A percentile compares a stretch with the other conserved stretches of the same genome.
Evolutionary conservation across 768 basidiomycete genomes (phyloP).

Genomic region (Termitomyces sp.): DNA sequence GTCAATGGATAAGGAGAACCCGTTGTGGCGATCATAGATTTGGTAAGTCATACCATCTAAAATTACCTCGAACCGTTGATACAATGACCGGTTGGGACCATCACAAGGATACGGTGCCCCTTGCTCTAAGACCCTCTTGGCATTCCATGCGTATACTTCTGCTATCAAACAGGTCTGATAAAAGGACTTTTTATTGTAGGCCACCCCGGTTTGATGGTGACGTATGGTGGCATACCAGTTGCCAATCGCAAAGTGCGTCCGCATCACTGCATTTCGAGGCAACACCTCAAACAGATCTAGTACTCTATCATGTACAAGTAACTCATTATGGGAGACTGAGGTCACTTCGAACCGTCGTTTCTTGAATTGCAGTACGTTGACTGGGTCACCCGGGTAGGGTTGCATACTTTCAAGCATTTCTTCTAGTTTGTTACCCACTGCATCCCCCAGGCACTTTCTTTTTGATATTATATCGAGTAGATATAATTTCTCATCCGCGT

Average conservation of each 20-base stretch:
- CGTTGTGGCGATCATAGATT: background rate
- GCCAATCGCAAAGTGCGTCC: too few species aligned
- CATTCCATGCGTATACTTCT: too few species aligned
- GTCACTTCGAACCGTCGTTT: background rate
- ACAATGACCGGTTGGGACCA: background rate
- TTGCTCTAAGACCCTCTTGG: background rate
- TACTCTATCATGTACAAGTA: background rate
- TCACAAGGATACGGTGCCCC: background rate
- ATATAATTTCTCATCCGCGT: background rate
- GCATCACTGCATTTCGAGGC: too few species aligned
- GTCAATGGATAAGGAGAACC: background rate
- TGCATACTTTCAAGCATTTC: background rate
- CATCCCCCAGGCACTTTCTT: background rate
- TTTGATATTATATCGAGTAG: background rate
- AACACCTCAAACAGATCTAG: too few species aligned
- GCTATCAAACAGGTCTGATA: background rate
- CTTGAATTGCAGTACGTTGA: background rate
- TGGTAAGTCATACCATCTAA: background rate
- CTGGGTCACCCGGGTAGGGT: background rate
- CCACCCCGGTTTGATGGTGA: background rate
- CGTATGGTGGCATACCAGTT: too few species aligned
- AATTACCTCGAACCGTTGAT: background rate
- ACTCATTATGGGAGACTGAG: background rate
- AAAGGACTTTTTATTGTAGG: background rate
- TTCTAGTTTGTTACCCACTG: background rate